These are phyloP conservation scores for Fusarium sp. DNA, from an alignment of 2,329 filamentous ascomycete species.

Conservation along the genomic window DNA sequence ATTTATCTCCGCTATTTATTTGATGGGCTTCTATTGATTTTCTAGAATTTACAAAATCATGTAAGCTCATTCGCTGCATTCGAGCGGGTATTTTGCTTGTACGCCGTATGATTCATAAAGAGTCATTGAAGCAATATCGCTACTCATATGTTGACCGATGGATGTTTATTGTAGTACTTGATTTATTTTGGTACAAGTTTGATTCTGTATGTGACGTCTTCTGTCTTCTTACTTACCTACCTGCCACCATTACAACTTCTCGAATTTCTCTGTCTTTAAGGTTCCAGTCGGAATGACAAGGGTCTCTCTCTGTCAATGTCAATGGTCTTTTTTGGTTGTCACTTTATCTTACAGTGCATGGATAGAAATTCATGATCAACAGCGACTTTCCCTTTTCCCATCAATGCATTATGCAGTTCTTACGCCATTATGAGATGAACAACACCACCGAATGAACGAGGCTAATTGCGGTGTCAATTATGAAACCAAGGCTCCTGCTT, in stretches of 20 bases:
- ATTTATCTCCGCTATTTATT: constrained; percentile 11
- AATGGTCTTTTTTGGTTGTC: neutral
- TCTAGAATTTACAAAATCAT: constrained; percentile 20
- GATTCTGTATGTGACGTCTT: neutral
- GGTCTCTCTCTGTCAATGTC: no score
- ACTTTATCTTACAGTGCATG: neutral
- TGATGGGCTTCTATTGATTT: constrained; percentile 1
- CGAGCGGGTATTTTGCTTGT: neutral
- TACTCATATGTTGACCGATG: neutral
- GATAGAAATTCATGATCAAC: constrained; percentile 1
- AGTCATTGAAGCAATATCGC: constrained; percentile 14
- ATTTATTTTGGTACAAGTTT: neutral
- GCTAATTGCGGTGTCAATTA: constrained; percentile 10
- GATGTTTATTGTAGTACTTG: neutral
- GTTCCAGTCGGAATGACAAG: neutral
- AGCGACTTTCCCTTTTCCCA: neutral
- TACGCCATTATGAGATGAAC: constrained; percentile 3
- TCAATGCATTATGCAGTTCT: neutral
- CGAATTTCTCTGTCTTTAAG: neutral
- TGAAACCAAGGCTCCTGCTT: neutral
- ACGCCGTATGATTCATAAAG: constrained; percentile 35
- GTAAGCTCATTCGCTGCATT: constrained; percentile 27
- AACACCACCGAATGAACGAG: neutral
- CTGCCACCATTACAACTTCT: neutral
- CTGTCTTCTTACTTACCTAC: neutral